Evolutionary conservation across 768 basidiomycete species (phyloP).

Genomic region (Mycena epipterygia): DNA sequence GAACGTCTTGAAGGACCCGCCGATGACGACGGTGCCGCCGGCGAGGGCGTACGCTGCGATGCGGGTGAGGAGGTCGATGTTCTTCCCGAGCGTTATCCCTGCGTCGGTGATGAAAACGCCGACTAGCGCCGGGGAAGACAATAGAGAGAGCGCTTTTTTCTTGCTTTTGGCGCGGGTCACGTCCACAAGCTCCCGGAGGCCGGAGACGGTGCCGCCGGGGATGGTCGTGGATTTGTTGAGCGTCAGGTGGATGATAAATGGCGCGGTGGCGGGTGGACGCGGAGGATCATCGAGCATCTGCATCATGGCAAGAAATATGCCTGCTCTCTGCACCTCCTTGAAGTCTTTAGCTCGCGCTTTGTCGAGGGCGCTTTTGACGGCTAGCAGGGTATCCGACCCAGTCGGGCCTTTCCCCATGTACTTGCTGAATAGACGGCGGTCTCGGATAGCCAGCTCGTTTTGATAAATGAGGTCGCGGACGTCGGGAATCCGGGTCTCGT

Average conservation of each 20-base stretch:
- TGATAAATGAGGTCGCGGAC: constrained; percentile 8
- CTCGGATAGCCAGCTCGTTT: constrained; percentile 15
- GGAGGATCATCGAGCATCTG: neutral
- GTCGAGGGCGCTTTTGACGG: neutral
- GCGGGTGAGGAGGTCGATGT: constrained; percentile 44
- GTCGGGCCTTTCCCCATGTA: constrained; percentile 33
- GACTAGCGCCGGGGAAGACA: constrained; percentile 45
- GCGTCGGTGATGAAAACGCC: constrained; percentile 55
- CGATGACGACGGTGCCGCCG: constrained; percentile 55
- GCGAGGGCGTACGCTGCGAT: constrained; percentile 50
- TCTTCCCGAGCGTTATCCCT: constrained; percentile 40
- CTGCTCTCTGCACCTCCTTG: neutral
- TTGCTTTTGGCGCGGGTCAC: constrained; percentile 13
- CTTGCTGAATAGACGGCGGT: constrained; percentile 6
- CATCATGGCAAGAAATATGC: neutral
- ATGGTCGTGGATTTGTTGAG: constrained; percentile 29
- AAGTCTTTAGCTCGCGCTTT: neutral
- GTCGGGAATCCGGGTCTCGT: neutral
- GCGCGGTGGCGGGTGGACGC: neutral
- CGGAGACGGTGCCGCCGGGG: neutral
- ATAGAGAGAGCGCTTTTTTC: constrained; percentile 34
- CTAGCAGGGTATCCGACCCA: neutral
- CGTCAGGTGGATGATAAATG: constrained; percentile 31
- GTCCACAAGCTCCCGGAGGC: neutral
- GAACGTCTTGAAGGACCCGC: constrained; percentile 40